phyloP scores from a whole-genome alignment of 371 early-diverging fungal genomes.

The Vittaforma corneae region DNA sequence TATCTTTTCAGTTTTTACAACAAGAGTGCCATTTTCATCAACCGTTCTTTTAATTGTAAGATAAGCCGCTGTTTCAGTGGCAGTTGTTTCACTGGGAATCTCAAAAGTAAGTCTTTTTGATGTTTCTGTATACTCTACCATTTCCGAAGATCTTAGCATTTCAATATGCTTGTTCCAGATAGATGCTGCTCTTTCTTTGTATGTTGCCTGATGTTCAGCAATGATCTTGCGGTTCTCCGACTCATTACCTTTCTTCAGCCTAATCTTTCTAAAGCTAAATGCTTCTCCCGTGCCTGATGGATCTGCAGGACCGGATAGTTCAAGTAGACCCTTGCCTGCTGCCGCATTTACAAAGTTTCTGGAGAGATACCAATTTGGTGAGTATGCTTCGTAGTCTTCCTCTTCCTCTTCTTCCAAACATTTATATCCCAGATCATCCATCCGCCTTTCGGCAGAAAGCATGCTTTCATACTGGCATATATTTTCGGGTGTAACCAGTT shows the following conservation, averaged over 20 bases:
- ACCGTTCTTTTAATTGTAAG: constrained; percentile 54
- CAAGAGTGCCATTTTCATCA: constrained; percentile 21
- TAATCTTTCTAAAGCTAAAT: constrained; percentile 86
- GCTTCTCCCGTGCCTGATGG: constrained; percentile 57
- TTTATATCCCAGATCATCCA: constrained; percentile 78
- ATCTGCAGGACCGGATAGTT: constrained; percentile 70
- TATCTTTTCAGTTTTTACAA: constrained; percentile 49
- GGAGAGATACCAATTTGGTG: constrained; percentile 89
- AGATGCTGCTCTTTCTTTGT: constrained; percentile 69
- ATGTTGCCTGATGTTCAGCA: constrained; percentile 81
- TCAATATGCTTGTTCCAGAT: constrained; percentile 80
- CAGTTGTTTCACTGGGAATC: not conserved
- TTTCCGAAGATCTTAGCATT: constrained; percentile 57
- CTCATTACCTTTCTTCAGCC: constrained; percentile 77
- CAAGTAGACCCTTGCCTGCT: constrained; percentile 60
- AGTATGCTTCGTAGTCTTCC: constrained; percentile 72
- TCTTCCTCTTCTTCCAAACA: constrained; percentile 61
- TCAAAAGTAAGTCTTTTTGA: not conserved
- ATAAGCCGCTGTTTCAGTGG: constrained; percentile 7
- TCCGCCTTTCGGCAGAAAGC: constrained; percentile 79
- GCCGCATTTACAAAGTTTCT: constrained; percentile 72
- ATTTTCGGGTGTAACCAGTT: constrained; percentile 91
- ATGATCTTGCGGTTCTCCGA: constrained; percentile 65
- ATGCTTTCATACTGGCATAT: constrained; percentile 88
- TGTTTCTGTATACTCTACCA: not conserved